Conservation (phyloP, 352 stramenopile genomes). For the Globisporangium middletonii region DNA sequence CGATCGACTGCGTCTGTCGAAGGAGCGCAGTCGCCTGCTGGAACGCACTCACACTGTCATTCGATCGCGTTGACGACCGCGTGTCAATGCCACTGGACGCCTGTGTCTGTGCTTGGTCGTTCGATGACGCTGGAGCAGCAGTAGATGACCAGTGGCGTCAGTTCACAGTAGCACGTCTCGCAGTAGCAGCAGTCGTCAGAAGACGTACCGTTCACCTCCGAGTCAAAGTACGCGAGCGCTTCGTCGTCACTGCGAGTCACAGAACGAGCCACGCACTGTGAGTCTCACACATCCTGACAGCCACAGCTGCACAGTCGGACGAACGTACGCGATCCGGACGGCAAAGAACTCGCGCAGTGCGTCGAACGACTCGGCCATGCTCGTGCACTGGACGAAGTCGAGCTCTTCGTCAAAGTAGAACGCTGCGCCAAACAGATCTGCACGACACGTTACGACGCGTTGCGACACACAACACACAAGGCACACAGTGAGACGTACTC, state of each 20-base stretch:
- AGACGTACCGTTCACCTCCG: conserved; percentile 1
- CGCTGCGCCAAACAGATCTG: conserved; percentile 55
- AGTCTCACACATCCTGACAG: background rate
- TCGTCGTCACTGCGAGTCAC: conserved; percentile 3
- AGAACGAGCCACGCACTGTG: background rate
- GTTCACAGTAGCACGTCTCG: no score
- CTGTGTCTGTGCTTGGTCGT: no score
- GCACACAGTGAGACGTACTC: conserved; percentile 21
- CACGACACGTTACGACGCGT: no score
- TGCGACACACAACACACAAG: background rate
- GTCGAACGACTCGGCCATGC: conserved; percentile 36
- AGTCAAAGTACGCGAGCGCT: conserved; percentile 5
- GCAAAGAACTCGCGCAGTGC: conserved; percentile 27
- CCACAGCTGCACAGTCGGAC: background rate
- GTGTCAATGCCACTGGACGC: no score
- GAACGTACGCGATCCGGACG: conserved; percentile 32
- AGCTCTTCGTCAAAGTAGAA: conserved; percentile 65
- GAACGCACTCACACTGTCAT: background rate
- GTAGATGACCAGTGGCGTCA: no score
- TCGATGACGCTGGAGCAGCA: no score
- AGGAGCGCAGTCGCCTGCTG: no score
- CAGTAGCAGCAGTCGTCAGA: no score
- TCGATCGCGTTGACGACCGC: no score
- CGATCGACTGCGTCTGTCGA: conserved; percentile 8
- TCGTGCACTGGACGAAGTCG: conserved; percentile 57